phyloP scores from a whole-genome alignment of 2,329 filamentous ascomycete species.

The Cercospora sesami region DNA sequence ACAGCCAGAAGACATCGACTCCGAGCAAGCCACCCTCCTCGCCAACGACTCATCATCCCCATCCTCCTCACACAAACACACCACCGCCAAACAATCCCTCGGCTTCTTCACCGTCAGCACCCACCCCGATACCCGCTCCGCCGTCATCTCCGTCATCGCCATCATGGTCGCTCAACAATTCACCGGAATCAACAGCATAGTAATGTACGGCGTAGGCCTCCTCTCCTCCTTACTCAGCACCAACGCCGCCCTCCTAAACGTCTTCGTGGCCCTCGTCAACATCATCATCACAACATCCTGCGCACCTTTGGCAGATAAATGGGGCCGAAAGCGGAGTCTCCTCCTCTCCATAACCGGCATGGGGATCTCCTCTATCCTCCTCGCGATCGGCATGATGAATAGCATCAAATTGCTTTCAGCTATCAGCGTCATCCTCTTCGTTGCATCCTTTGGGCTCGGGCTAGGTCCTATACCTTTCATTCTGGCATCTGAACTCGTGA shows the following conservation, averaged over 20 bases:
- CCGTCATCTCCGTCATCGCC: slow-evolving; percentile 84
- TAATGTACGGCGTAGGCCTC: slow-evolving; percentile 97
- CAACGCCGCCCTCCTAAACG: slow-evolving; percentile 79
- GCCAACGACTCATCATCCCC: slow-evolving; percentile 8
- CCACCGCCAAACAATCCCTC: slow-evolving; percentile 36
- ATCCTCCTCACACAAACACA: not conserved
- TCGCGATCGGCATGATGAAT: slow-evolving; percentile 78
- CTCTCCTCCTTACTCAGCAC: slow-evolving; percentile 77
- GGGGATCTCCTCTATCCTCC: slow-evolving; percentile 71
- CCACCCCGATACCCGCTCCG: slow-evolving; percentile 71
- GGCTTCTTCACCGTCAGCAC: slow-evolving; percentile 59
- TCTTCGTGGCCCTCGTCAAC: slow-evolving; percentile 83
- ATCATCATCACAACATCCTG: slow-evolving; percentile 77
- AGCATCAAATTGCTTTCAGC: slow-evolving; percentile 74
- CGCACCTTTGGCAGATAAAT: slow-evolving; percentile 79
- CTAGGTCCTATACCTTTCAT: slow-evolving; percentile 95
- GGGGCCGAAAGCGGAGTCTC: slow-evolving; percentile 84
- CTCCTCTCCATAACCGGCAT: slow-evolving; percentile 82
- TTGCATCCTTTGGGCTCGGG: slow-evolving; percentile 84
- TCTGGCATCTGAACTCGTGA: slow-evolving; percentile 85
- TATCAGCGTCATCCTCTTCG: slow-evolving; percentile 78
- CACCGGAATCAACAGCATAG: slow-evolving; percentile 89
- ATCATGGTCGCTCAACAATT: slow-evolving; percentile 93
- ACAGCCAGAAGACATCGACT: slow-evolving; percentile 53
- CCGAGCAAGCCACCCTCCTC: slow-evolving; percentile 63